Conservation (phyloP, 1,139 yeast genomes). For the Saccharomyces pastorianus region DNA sequence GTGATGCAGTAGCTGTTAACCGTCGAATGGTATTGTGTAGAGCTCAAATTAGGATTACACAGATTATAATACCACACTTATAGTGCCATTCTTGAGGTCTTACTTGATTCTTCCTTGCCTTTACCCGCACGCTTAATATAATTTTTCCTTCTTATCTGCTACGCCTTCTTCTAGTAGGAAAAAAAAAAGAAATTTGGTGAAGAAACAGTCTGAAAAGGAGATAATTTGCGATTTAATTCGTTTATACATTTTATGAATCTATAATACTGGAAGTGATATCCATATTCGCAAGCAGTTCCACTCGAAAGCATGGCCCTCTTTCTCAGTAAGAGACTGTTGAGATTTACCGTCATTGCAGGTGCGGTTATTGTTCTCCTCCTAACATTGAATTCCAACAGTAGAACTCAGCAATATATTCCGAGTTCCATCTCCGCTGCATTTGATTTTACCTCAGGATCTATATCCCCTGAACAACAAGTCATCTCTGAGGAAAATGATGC, state of each 20-base stretch:
- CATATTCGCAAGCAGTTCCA: neutral
- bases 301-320: slow-evolving; percentile 10
- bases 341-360: slow-evolving; percentile 6
- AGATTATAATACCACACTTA: neutral
- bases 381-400: slow-evolving; percentile 6
- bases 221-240: neutral
- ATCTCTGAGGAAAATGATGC: neutral
- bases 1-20: neutral
- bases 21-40: neutral
- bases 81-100: neutral
- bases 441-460: slow-evolving; percentile 1
- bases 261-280: neutral
- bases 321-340: slow-evolving; percentile 13
- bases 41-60: neutral
- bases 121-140: neutral
- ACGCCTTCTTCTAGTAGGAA: neutral
- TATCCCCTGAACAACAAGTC: neutral
- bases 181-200: neutral
- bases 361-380: slow-evolving; percentile 5
- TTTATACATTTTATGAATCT: neutral
- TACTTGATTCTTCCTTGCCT: neutral
- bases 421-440: slow-evolving; percentile 3
- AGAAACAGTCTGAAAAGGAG: neutral
- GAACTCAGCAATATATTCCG: slow-evolving; percentile 1
- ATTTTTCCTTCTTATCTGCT: neutral